These are phyloP conservation scores for Dionaea muscipula DNA, from an alignment of 179 eudicot species.

Conservation along the genomic window DNA sequence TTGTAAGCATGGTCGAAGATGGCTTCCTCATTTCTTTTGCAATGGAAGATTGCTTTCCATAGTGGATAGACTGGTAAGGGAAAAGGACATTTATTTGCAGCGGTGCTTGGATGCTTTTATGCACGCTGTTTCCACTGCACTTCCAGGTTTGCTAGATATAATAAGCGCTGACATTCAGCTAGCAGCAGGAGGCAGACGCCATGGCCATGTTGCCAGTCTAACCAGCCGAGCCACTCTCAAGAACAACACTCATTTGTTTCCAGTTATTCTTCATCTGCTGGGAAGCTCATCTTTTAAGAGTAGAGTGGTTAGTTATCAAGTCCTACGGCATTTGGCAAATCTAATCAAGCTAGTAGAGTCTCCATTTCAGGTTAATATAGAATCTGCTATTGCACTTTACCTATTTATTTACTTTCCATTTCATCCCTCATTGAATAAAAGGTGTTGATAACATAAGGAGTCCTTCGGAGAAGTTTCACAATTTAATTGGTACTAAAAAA, in stretches of 20 bases:
- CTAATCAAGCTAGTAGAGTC: conserved; percentile 65
- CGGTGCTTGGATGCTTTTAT: conserved; percentile 63
- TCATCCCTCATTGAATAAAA: neutral
- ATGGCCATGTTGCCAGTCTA: conserved; percentile 38
- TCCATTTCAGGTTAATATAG: conserved; percentile 62
- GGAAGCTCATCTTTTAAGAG: conserved; percentile 69
- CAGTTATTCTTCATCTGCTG: conserved; percentile 78
- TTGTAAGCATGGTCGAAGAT: conserved; percentile 69
- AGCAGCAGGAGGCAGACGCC: conserved; percentile 71
- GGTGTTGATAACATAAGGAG: no score
- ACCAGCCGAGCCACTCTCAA: conserved; percentile 51
- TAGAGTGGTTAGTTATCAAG: conserved; percentile 49
- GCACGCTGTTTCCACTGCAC: conserved; percentile 42
- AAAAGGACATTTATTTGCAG: conserved; percentile 67
- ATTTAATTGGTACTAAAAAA: no score
- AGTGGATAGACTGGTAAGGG: conserved; percentile 81
- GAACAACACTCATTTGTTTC: conserved; percentile 67
- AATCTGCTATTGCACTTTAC: neutral
- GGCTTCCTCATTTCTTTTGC: conserved; percentile 70
- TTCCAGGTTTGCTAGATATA: conserved; percentile 67
- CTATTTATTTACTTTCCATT: neutral
- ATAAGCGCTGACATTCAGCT: conserved; percentile 75
- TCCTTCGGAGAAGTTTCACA: no score
- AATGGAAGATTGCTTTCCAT: conserved; percentile 67
- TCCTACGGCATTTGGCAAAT: conserved; percentile 63